A percentile compares a stretch with the other conserved stretches of the same genome.
Evolutionary conservation across 1,284 basidiomycete species (phyloP).

Genomic region (Tylopilus orsonianus): DNA sequence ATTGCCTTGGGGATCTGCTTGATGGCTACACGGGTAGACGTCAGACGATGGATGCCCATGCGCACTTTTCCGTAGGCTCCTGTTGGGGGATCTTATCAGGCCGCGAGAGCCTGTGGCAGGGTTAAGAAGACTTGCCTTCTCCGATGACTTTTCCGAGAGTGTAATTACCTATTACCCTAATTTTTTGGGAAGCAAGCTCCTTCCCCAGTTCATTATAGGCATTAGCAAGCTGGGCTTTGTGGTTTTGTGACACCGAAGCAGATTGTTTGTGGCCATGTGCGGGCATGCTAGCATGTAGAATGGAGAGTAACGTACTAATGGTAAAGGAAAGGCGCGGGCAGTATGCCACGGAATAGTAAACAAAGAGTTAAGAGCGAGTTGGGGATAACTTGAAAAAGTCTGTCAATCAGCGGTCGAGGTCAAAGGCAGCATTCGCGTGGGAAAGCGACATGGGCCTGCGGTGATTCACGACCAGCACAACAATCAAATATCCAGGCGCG

Average conservation of each 20-base stretch:
- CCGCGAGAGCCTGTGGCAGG: constrained; percentile 11
- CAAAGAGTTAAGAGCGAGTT: constrained; percentile 17
- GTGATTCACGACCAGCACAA: constrained; percentile 25
- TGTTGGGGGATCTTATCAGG: constrained; percentile 40
- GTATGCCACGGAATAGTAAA: constrained; percentile 29
- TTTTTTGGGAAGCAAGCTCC: constrained; percentile 86
- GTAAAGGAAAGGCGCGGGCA: constrained; percentile 45
- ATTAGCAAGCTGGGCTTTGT: constrained; percentile 84
- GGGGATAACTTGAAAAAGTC: constrained; percentile 3
- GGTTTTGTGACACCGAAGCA: constrained; percentile 69
- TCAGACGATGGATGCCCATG: constrained; percentile 88
- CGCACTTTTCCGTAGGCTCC: constrained; percentile 93
- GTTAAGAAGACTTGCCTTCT: constrained; percentile 66
- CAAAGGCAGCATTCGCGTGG: constrained; percentile 22
- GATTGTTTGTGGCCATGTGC: constrained; percentile 60
- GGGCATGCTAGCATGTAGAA: constrained; percentile 46
- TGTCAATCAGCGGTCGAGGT: constrained; percentile 6
- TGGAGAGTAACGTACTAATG: constrained; percentile 24
- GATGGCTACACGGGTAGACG: constrained; percentile 88
- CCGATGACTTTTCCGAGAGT: constrained; percentile 94
- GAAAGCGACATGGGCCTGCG: constrained; percentile 18
- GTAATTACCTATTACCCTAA: constrained; percentile 93
- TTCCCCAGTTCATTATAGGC: constrained; percentile 97
- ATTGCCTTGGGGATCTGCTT: constrained; percentile 97
- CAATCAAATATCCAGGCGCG: constrained; percentile 10